These are phyloP conservation scores for Ophiostoma piceae DNA, from an alignment of 2,329 filamentous ascomycete species.

Conservation along the genomic window DNA sequence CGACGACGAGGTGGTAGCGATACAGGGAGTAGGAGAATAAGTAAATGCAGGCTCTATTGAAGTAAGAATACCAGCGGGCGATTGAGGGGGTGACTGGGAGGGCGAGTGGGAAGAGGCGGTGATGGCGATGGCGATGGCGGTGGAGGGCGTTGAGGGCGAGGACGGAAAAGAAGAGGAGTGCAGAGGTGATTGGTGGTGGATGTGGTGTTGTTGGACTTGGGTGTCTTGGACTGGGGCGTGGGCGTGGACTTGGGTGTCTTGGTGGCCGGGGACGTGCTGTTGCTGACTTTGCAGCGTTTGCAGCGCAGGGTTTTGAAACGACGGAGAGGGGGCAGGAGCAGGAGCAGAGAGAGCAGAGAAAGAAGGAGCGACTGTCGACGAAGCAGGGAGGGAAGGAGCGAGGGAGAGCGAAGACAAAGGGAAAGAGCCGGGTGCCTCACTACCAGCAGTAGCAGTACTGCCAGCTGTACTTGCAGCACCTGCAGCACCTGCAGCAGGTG, in stretches of 20 bases:
- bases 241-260: slow-evolving; percentile 16
- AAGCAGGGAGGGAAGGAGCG: background rate
- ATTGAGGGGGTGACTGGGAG: background rate
- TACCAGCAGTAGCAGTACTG: background rate
- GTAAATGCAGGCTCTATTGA: slow-evolving; percentile 5
- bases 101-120: background rate
- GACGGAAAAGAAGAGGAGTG: slow-evolving; percentile 12
- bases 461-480: background rate
- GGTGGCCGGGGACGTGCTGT: background rate
- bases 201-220: slow-evolving; percentile 1
- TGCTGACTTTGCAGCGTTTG: background rate
- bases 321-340: background rate
- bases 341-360: background rate
- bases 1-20: background rate
- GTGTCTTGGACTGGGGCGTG: background rate
- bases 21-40: background rate
- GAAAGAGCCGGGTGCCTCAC: slow-evolving; percentile 6
- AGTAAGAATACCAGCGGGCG: background rate
- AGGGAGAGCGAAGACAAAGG: background rate
- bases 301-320: slow-evolving; percentile 22
- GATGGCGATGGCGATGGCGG: slow-evolving; percentile 19
- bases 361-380: background rate
- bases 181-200: background rate
- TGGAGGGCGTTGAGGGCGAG: slow-evolving; percentile 18
- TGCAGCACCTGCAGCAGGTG: background rate